Conservation (phyloP, 192 early-diverging fungal species). For the Rhizophagus sp. region DNA sequence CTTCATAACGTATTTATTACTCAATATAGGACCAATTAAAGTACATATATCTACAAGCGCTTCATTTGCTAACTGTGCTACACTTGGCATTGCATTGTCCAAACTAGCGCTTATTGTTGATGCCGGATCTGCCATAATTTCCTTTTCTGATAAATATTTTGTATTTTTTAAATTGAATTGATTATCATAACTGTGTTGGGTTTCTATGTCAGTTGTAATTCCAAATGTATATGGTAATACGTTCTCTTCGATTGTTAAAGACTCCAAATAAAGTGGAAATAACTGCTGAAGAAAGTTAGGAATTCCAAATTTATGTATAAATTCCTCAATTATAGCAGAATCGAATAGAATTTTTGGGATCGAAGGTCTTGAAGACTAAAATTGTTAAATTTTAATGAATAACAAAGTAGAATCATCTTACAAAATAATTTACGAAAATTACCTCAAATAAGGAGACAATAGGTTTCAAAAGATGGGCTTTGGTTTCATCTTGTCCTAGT, state of each 20-base stretch:
- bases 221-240: neutral
- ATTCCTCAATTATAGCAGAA: constrained; percentile 39
- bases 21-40: constrained; percentile 55
- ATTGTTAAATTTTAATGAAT: neutral
- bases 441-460: constrained; percentile 64
- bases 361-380: constrained; percentile 48
- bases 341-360: constrained; percentile 50
- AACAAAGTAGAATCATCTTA: neutral
- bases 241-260: constrained; percentile 48
- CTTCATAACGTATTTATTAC: constrained; percentile 58
- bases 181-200: no score
- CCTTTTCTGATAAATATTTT: constrained; percentile 8
- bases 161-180: constrained; percentile 20
- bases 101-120: neutral
- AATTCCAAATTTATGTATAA: constrained; percentile 52
- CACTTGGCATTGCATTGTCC: constrained; percentile 26
- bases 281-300: constrained; percentile 56
- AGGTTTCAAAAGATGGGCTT: constrained; percentile 52
- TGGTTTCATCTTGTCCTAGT: constrained; percentile 50
- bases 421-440: neutral
- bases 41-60: constrained; percentile 53
- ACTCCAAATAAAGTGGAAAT: constrained; percentile 57
- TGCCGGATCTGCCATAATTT: neutral
- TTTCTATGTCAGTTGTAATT: neutral
- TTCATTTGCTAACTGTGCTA: constrained; percentile 46